Percentiles rank a stretch among this genome's conserved stretches.
Evolutionary conservation across 768 basidiomycete species (phyloP).

Genomic region (Neoboletus brunneissimus): DNA sequence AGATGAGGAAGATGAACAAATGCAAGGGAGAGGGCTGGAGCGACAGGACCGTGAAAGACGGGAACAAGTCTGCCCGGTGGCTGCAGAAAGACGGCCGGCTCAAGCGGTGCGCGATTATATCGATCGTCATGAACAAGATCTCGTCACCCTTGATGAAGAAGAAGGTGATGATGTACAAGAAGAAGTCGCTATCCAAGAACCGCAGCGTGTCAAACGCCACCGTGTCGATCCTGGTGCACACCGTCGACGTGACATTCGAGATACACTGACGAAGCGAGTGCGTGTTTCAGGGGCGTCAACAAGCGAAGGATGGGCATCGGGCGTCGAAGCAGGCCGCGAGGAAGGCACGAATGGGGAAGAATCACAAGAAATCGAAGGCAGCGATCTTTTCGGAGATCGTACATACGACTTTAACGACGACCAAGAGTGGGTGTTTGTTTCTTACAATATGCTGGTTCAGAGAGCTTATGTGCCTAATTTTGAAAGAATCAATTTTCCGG

Average conservation of each 20-base stretch:
- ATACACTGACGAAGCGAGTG: conserved; percentile 12
- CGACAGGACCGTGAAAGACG: neutral
- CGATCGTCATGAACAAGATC: neutral
- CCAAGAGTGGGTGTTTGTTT: conserved; percentile 13
- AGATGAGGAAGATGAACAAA: neutral
- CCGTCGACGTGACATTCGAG: neutral
- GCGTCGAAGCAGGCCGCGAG: neutral
- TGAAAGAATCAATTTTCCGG: conserved; percentile 4
- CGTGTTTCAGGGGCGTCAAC: conserved; percentile 3
- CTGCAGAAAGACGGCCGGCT: neutral
- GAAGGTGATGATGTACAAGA: neutral
- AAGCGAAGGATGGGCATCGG: neutral
- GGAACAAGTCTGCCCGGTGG: neutral
- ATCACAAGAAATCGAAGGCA: conserved; percentile 12
- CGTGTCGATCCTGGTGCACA: conserved; percentile 9
- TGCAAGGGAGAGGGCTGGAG: conserved; percentile 1
- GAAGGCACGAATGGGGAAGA: neutral
- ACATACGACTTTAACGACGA: neutral
- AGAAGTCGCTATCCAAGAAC: neutral
- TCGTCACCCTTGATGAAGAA: conserved; percentile 1
- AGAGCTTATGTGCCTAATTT: neutral
- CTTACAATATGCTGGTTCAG: neutral
- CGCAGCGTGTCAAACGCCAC: conserved; percentile 14
- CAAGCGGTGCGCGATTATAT: neutral
- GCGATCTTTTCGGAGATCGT: conserved; percentile 25